Evolutionary conservation across 768 basidiomycete species (phyloP).

Genomic region (Lactifluus echinatus): DNA sequence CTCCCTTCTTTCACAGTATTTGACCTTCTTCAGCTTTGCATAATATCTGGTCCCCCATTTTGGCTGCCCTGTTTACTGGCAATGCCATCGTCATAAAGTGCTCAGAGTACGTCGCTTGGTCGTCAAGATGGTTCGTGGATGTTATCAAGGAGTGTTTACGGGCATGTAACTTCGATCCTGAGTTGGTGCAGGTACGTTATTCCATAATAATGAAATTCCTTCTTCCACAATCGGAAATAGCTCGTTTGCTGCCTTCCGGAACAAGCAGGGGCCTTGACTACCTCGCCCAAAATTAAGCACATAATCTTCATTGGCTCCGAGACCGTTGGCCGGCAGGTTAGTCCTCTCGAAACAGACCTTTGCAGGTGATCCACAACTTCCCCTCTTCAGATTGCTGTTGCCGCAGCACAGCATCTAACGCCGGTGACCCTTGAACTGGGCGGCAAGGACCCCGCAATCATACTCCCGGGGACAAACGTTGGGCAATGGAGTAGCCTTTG

Average conservation of each 20-base stretch:
- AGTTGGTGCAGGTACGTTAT: constrained; percentile 70
- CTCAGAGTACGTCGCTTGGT: constrained; percentile 90
- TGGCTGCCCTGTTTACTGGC: constrained; percentile 85
- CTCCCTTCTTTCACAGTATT: neutral
- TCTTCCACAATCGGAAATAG: constrained; percentile 26
- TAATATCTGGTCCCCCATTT: constrained; percentile 89
- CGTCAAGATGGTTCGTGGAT: constrained; percentile 71
- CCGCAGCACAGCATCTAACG: constrained; percentile 79
- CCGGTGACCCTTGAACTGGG: constrained; percentile 93
- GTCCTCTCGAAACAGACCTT: constrained; percentile 1
- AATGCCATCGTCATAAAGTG: constrained; percentile 89
- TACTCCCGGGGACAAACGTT: constrained; percentile 80
- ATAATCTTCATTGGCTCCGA: constrained; percentile 93
- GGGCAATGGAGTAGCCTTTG: constrained; percentile 70
- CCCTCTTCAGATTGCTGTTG: constrained; percentile 56
- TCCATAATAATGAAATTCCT: neutral
- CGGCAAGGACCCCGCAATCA: constrained; percentile 88
- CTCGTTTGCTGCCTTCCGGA: constrained; percentile 86
- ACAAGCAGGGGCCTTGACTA: constrained; percentile 74
- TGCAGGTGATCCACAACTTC: constrained; percentile 3
- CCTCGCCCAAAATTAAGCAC: constrained; percentile 74
- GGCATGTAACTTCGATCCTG: constrained; percentile 72
- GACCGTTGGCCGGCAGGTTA: constrained; percentile 62
- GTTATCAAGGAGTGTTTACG: constrained; percentile 70
- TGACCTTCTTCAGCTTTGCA: constrained; percentile 58